Base-by-base conservation (phyloP, 2,329 filamentous ascomycete genomes). In the Periconia sp. region DNA sequence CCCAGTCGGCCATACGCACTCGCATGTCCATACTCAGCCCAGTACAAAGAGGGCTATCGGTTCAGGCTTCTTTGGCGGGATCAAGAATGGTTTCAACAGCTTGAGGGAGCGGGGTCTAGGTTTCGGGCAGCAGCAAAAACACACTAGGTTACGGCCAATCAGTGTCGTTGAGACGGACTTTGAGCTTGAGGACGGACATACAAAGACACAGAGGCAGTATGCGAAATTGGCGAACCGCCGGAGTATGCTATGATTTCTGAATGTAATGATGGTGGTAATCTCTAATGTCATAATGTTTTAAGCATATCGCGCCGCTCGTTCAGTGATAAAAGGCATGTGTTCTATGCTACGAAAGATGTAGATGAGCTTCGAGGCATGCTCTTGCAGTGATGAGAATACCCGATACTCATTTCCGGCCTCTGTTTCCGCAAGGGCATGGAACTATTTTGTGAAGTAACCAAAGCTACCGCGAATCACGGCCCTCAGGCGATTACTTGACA, bases 191-290 rank as follows among this genome's bases (percentile, higher is more conserved):
- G 58, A 68, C 33, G 65, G 57, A 19, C 56, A 56, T 40, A 63
- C 65, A 16, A 58, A 67, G 45, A 62, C 61, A 35, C 56, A 59
- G 46, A 55, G 54, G 33, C 52, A 66, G 40, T 72, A 69, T 49
- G 53, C 48, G 4, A 69, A 61, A 50, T 45, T 72, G 40, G 57
- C 64, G 24, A 70, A 70, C 47, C 54, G 69, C 55, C 65, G 50
- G 50, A 72, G 69, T 50, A 52, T 66, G 46, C 42, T 72, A 15
- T 72, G 39, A 61, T 24, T 30, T 7, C 17, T 19, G 21, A n/a
- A n/a, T n/a, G n/a, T n/a, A n/a, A n/a, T n/a, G n/a, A n/a, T n/a
- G n/a, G n/a, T n/a, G n/a, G n/a, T n/a, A n/a, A n/a, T n/a, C n/a
- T n/a, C n/a, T n/a, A n/a, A n/a, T n/a, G n/a, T n/a, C n/a, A n/a